A percentile compares a stretch with the other conserved stretches of the same genome.
phyloP scores from a whole-genome alignment of 2,329 filamentous ascomycete species.

The Diplodia mutila region DNA sequence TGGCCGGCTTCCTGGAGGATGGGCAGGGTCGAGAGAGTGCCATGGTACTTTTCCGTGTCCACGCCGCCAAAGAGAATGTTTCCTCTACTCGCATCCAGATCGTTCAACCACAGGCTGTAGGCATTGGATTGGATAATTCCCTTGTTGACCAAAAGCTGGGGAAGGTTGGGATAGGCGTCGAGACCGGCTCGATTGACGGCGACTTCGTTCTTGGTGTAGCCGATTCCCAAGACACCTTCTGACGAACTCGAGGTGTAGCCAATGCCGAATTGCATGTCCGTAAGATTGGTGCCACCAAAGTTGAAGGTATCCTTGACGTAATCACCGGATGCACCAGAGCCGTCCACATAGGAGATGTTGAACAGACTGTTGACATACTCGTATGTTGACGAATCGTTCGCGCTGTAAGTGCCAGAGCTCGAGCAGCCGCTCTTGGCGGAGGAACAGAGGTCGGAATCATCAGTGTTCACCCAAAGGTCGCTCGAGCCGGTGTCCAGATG shows the following conservation, averaged over 20 bases:
- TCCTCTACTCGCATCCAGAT: constrained; percentile 65
- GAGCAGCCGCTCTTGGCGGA: constrained; percentile 56
- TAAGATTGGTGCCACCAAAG: constrained; percentile 59
- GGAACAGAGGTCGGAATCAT: constrained; percentile 63
- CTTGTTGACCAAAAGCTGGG: constrained; percentile 66
- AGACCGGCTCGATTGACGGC: constrained; percentile 62
- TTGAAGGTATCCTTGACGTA: constrained; percentile 76
- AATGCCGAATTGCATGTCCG: constrained; percentile 71
- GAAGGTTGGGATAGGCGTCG: constrained; percentile 61
- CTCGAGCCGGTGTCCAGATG: constrained; percentile 67
- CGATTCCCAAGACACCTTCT: constrained; percentile 82
- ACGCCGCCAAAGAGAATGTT: constrained; percentile 81
- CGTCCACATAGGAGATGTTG: constrained; percentile 87
- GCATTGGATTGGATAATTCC: constrained; percentile 65
- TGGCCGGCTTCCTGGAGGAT: constrained; percentile 55
- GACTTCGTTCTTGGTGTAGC: constrained; percentile 79
- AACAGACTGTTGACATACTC: constrained; percentile 73
- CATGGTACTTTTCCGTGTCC: constrained; percentile 73
- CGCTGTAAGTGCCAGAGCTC: constrained; percentile 67
- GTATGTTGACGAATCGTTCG: constrained; percentile 77
- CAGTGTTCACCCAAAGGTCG: constrained; percentile 69
- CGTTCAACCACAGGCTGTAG: constrained; percentile 70
- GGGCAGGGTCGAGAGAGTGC: constrained; percentile 64
- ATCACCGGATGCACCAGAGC: constrained; percentile 74
- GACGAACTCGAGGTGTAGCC: constrained; percentile 64